These are phyloP conservation scores for Pythium pyrilobum DNA, from an alignment of 352 stramenopile genomes.

Conservation along the genomic window DNA sequence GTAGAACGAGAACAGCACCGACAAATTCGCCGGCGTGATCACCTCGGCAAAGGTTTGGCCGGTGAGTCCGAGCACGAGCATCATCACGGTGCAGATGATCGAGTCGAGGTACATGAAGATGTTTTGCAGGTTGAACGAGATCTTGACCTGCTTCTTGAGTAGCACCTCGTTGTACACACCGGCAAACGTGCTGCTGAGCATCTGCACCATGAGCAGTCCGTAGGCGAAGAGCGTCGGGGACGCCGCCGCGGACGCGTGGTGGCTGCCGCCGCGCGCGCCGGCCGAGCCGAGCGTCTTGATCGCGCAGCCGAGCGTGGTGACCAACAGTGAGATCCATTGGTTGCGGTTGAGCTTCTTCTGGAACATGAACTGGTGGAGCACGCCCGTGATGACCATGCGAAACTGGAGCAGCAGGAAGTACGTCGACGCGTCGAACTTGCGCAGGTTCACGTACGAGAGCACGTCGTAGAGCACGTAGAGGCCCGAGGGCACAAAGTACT, in stretches of 20 bases:
- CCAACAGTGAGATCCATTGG: conserved; percentile 64
- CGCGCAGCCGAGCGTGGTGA: conserved; percentile 67
- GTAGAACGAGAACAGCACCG: conserved; percentile 62
- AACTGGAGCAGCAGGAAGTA: conserved; percentile 82
- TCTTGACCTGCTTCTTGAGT: conserved; percentile 68
- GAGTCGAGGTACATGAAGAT: conserved; percentile 86
- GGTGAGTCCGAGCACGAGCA: conserved; percentile 64
- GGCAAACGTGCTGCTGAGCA: conserved; percentile 78
- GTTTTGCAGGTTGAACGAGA: conserved; percentile 75
- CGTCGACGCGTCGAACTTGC: conserved; percentile 63
- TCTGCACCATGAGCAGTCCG: conserved; percentile 57
- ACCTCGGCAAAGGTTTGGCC: conserved; percentile 61
- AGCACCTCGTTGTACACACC: conserved; percentile 83
- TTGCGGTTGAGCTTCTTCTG: conserved; percentile 63
- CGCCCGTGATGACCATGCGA: conserved; percentile 69
- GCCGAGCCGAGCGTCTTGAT: conserved; percentile 67
- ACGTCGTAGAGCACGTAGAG: conserved; percentile 83
- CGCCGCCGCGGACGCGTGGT: not conserved
- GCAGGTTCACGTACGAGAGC: conserved; percentile 78
- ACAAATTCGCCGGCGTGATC: conserved; percentile 38
- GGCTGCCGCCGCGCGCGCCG: conserved; percentile 4
- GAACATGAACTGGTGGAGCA: conserved; percentile 80
- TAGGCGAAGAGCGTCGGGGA: conserved; percentile 43
- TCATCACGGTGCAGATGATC: conserved; percentile 58
- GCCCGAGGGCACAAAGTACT: conserved; percentile 69